A percentile compares a stretch with the other conserved stretches of the same genome.
phyloP scores from a whole-genome alignment of 1,139 yeast species.

The Candida labiduridarum region DNA sequence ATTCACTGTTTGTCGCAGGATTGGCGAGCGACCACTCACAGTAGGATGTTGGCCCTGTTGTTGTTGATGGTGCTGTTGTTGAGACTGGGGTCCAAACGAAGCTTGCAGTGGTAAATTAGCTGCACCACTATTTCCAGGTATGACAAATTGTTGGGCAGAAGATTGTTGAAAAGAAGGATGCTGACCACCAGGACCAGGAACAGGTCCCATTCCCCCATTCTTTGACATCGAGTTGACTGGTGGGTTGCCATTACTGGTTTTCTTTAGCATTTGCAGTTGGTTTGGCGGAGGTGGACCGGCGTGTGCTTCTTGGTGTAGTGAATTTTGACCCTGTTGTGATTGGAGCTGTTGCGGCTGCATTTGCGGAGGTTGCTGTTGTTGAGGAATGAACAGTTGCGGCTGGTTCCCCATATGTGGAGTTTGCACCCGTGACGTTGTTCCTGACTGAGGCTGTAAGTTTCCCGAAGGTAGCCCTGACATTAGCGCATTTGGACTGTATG shows the following conservation, averaged over 20 bases:
- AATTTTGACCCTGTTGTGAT: constrained; percentile 7
- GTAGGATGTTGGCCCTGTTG: constrained; percentile 7
- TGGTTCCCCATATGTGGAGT: constrained; percentile 18
- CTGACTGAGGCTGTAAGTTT: constrained; percentile 12
- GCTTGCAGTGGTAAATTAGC: not conserved
- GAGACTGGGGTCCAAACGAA: not conserved
- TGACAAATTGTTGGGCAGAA: constrained; percentile 7
- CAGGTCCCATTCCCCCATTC: not conserved
- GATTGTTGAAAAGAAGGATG: constrained; percentile 6
- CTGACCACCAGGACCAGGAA: not conserved
- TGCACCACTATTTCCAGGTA: constrained; percentile 4
- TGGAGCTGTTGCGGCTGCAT: constrained; percentile 2
- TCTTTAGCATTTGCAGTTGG: constrained; percentile 1
- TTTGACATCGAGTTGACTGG: not conserved
- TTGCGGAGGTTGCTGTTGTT: constrained; percentile 6
- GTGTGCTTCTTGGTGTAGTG: constrained; percentile 9
- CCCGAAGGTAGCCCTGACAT: constrained; percentile 12
- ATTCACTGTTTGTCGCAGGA: constrained; percentile 6
- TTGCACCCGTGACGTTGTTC: constrained; percentile 15
- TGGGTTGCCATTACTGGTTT: not conserved
- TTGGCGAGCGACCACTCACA: constrained; percentile 9
- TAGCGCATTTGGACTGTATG: constrained; percentile 13
- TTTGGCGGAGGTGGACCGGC: not conserved
- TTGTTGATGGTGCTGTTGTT: constrained; percentile 2
- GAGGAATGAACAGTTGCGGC: constrained; percentile 13